These are phyloP conservation scores for Durio zibethinus DNA, from an alignment of 345 rosid species.

Conservation along the genomic window DNA sequence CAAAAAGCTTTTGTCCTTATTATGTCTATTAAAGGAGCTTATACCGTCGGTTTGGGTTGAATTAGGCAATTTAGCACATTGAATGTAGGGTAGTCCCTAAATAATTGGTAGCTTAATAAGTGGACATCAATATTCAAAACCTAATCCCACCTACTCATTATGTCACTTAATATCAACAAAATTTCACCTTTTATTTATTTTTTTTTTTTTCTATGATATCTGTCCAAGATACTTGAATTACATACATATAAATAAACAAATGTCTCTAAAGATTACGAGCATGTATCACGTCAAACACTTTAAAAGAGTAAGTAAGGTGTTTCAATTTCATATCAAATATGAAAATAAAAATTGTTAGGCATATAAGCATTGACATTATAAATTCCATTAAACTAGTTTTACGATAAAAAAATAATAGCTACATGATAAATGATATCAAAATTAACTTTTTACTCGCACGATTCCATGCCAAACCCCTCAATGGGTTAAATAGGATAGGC, in stretches of 20 bases:
- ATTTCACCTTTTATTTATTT: background rate
- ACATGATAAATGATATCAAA: too few relatives aligned
- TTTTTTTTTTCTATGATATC: background rate
- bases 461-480: too few relatives aligned
- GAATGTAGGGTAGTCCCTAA: background rate
- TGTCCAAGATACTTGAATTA: background rate
- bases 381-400: too few relatives aligned
- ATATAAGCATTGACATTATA: too few relatives aligned
- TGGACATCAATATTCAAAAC: conserved; percentile 15
- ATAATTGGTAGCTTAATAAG: background rate
- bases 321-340: too few relatives aligned
- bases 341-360: too few relatives aligned
- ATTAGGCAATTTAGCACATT: background rate
- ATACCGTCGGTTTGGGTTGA: background rate
- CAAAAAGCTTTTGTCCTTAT: background rate
- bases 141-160: conserved; percentile 27
- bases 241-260: too few relatives aligned
- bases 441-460: too few relatives aligned
- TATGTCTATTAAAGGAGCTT: background rate
- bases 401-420: too few relatives aligned
- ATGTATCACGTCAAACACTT: too few relatives aligned
- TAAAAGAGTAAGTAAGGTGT: too few relatives aligned
- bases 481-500: too few relatives aligned
- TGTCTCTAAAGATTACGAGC: background rate
- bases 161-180: background rate